Evolutionary conservation across 2,329 filamentous ascomycete genomes (phyloP).

Genomic region (Epichloe festucae): DNA sequence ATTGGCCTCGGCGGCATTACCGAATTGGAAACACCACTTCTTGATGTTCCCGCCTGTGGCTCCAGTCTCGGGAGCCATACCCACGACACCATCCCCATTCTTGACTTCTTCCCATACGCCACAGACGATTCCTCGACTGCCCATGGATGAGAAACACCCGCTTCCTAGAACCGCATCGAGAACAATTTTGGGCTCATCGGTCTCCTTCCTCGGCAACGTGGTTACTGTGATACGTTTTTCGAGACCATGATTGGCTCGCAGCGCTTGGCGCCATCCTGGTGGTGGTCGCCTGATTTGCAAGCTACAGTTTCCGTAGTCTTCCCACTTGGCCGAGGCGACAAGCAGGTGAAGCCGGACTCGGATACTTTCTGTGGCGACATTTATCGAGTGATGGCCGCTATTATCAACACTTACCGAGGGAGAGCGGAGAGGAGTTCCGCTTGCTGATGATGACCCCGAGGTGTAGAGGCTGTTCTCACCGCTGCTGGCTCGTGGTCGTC

Average conservation of each 20-base stretch:
- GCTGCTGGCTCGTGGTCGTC: conserved; percentile 35
- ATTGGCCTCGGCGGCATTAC: conserved; percentile 36
- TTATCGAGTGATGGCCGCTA: conserved; percentile 40
- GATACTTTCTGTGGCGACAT: conserved; percentile 54
- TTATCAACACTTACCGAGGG: conserved; percentile 44
- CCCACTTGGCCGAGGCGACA: conserved; percentile 68
- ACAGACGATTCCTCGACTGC: conserved; percentile 74
- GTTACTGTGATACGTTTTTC: conserved; percentile 80
- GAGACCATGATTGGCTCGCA: conserved; percentile 48
- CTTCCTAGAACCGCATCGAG: conserved; percentile 78
- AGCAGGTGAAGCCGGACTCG: conserved; percentile 79
- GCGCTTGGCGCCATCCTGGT: conserved; percentile 43
- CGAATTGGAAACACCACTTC: conserved; percentile 52
- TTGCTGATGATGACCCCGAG: conserved; percentile 39
- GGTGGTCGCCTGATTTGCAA: conserved; percentile 73
- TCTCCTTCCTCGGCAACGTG: conserved; percentile 51
- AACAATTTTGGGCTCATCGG: conserved; percentile 45
- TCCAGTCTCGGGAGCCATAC: conserved; percentile 37
- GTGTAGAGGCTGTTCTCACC: conserved; percentile 49
- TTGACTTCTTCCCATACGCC: conserved; percentile 74
- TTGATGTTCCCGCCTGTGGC: conserved; percentile 41
- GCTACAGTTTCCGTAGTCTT: conserved; percentile 74
- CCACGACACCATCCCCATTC: conserved; percentile 44
- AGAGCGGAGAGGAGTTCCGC: conserved; percentile 37
- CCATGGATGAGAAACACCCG: conserved; percentile 72